phyloP scores from a whole-genome alignment of 1,284 basidiomycete genomes.

The Melampsora americana region DNA sequence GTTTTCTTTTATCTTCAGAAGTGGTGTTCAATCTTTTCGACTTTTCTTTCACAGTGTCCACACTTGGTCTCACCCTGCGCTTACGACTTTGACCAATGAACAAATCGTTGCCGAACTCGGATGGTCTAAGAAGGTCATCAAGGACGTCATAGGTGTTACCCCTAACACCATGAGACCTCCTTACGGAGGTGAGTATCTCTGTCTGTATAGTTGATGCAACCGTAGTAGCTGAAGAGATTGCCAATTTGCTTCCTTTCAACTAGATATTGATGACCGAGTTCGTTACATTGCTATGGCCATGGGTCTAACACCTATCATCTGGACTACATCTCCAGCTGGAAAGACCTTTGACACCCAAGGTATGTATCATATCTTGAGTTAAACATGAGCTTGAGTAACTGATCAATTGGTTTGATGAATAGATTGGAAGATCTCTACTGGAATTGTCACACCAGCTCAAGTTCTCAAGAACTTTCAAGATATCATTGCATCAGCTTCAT shows the following conservation, averaged over 20 bases:
- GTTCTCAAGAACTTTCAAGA: constrained; percentile 49
- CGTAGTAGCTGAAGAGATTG: not conserved
- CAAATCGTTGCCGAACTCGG: constrained; percentile 89
- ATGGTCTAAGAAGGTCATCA: constrained; percentile 62
- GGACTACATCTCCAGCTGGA: constrained; percentile 62
- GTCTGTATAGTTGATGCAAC: not conserved
- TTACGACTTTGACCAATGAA: constrained; percentile 78
- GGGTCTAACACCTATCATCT: constrained; percentile 73
- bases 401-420: not conserved
- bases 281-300: constrained; percentile 76
- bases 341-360: constrained; percentile 72
- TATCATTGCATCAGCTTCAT: constrained; percentile 49
- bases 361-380: constrained; percentile 48
- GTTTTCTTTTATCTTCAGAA: too few relatives aligned
- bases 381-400: not conserved
- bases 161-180: constrained; percentile 74
- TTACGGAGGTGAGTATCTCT: constrained; percentile 49
- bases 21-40: too few relatives aligned
- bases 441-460: constrained; percentile 49
- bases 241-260: constrained; percentile 48
- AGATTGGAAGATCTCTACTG: constrained; percentile 51
- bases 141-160: constrained; percentile 63
- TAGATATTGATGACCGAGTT: constrained; percentile 74
- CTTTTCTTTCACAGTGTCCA: constrained; percentile 47
- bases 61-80: constrained; percentile 61